Base-by-base conservation (phyloP, 176 grass and related monocot genomes). In the Pharus latifolius region DNA sequence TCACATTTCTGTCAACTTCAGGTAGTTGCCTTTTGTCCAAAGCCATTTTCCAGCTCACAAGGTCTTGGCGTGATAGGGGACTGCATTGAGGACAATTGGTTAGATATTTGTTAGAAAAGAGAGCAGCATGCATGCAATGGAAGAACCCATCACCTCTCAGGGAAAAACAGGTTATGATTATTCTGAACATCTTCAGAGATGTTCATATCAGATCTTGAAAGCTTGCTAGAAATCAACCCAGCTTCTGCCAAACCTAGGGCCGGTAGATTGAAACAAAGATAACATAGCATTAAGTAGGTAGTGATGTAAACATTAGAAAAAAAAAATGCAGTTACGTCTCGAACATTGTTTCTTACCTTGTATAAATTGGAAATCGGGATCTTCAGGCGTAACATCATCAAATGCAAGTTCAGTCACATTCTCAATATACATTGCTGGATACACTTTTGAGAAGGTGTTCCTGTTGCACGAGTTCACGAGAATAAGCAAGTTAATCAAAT, bases 351-450 rank as follows among this genome's bases (percentile, higher is more conserved):
- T 27, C 63, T 82, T 67, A 98, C 94, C 94, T 91, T 98, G 89
- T 74, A 98, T 93, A 69, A 40, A 88, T 23, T 81, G 80, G 56
- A 98, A 98, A 85, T 98, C 89, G 28, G 87, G 84, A 69, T 98
- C 84, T 63, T 92, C 87, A 64, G 89, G 87, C 29, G 74, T 91
- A 47, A 98, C 30, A 54, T 98, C 94, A 83, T 98, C 81, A 81
- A 98, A 98, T 20, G 94, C 94, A 85, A 93, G 94, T 67, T 93
- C 94, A 49, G 89, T 88, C 63, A 91, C 17, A 75, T 98, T 88
- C 73, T 98, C 89, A 24, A 93, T 88, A 51, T 88, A 98, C 94
- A 98, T 98, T 50, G 94, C 94, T 83, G 94, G 94, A 85, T 85
- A 98, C 27, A 98, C 94, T 93, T 93, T 98, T 0, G 87, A 98